These are phyloP conservation scores for Leavenworthia alabamica DNA, from an alignment of 345 rosid genomes.

Conservation along the genomic window DNA sequence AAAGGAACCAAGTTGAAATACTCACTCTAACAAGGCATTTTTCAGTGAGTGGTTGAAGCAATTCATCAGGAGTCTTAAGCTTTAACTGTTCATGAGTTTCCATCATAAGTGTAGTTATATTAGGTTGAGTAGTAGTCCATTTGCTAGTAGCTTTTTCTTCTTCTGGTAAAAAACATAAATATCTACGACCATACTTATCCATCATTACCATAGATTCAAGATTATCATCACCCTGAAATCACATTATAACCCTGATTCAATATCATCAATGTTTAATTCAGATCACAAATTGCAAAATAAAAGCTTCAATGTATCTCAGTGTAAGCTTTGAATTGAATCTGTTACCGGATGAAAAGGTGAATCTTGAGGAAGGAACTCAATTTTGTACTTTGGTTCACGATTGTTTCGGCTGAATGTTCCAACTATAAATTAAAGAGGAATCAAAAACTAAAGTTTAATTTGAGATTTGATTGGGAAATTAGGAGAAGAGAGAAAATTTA, in stretches of 20 bases:
- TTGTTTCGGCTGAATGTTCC: conserved; percentile 61
- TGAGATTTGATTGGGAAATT: neutral
- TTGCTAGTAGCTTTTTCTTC: conserved; percentile 54
- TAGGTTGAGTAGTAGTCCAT: conserved; percentile 41
- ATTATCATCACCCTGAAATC: conserved; percentile 37
- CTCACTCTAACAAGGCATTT: conserved; percentile 62
- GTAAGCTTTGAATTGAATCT: neutral
- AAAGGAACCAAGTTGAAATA: neutral
- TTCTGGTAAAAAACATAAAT: conserved; percentile 72
- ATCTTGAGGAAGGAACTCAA: conserved; percentile 63
- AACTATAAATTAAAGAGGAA: conserved; percentile 28
- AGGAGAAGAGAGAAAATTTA: neutral
- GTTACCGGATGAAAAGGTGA: conserved; percentile 75
- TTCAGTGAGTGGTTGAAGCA: conserved; percentile 59
- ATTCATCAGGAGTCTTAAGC: conserved; percentile 87
- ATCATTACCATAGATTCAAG: conserved; percentile 69
- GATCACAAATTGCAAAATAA: neutral
- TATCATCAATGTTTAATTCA: neutral
- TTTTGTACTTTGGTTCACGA: conserved; percentile 75
- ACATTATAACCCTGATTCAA: neutral
- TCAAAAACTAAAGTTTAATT: neutral
- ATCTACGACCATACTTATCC: conserved; percentile 55
- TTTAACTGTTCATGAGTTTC: conserved; percentile 62
- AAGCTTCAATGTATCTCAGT: conserved; percentile 1
- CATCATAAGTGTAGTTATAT: conserved; percentile 67